Percentiles rank a stretch among this genome's conserved stretches.
Evolutionary conservation across 2,329 filamentous ascomycete genomes (phyloP).

Genomic region (Neofusicoccum parvum): DNA sequence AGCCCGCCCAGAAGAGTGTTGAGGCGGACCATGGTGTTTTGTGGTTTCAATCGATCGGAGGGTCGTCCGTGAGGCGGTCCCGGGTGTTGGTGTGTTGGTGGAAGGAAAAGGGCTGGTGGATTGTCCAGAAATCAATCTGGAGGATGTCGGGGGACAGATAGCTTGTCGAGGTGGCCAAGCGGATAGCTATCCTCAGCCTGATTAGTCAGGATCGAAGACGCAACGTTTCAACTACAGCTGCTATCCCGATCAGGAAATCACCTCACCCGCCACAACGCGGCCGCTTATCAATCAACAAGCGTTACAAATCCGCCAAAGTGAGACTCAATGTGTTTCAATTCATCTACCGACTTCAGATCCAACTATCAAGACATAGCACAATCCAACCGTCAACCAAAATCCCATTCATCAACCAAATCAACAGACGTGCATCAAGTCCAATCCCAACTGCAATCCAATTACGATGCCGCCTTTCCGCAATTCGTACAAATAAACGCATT

Average conservation of each 20-base stretch:
- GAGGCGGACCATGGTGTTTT: slow-evolving; percentile 25
- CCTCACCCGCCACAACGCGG: not conserved
- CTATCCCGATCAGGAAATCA: not conserved
- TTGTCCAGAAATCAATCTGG: not conserved
- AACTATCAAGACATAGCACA: not conserved
- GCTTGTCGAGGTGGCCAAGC: not conserved
- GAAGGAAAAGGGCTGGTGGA: not conserved
- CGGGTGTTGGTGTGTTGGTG: not conserved
- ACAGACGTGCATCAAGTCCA: not conserved
- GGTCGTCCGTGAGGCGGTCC: not conserved
- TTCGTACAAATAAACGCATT: slow-evolving; percentile 64
- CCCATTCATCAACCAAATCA: not conserved
- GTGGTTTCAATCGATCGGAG: not conserved
- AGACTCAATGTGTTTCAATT: not conserved
- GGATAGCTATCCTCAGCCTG: not conserved
- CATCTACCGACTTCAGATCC: not conserved
- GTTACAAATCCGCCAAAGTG: not conserved
- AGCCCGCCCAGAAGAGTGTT: slow-evolving; percentile 32
- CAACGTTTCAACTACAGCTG: slow-evolving; percentile 13
- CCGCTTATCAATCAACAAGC: slow-evolving; percentile 1
- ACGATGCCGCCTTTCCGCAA: slow-evolving; percentile 41
- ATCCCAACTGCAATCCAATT: not conserved
- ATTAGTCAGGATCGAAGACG: slow-evolving; percentile 5
- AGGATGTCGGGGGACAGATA: not conserved
- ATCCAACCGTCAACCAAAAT: slow-evolving; percentile 5